Base-by-base conservation (phyloP, 2,329 filamentous ascomycete species). In the Mycosphaerella arachidis region DNA sequence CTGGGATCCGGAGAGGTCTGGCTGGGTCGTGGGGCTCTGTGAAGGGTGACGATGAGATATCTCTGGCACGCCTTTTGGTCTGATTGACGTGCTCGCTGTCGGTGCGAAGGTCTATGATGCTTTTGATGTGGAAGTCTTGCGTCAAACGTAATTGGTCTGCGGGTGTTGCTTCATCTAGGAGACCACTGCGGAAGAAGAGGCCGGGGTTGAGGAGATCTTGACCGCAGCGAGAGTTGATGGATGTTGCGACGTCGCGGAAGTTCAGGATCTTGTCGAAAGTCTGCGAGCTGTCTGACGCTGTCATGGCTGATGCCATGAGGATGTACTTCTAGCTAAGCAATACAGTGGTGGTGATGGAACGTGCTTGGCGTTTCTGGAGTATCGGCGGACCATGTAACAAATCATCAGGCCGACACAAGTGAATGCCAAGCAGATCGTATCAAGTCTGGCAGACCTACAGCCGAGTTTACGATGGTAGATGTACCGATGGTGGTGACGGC, bases 81-180 rank as follows among this genome's bases (percentile, higher is more conserved):
- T 65, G 61, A 31, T 69, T 65, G 56, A 66, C 56, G 58, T 68
- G 63, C 37, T 70, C 63, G 16, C 80, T 90, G 85, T 87, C 85
- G 63, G 91, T 90, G 58, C 92, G 84, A 10, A 96, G 78, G 76
- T 96, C 92, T 61, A 96, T 82, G 45, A 96, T 83, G 2, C 86
- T 90, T 65, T 81, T 84, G 64, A 96, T 83, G 24, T 83, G 80
- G 66, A 87, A 81, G 33, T 85, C 80, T 7, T 85, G 75, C 9
- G 78, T 74, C 10, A 96, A 79, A 33, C 78, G 76, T 35, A 78
- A 72, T 58, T 84, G 83, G 74, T 96, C 92, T 37, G 78, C 71
- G 20, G 79, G 69, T 0, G 89, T 88, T 37, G 90, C 89, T 72
- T 91, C 86, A 70, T 96, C 91, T 81, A 74, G 71, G 13, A 66